A percentile compares a stretch with the other conserved stretches of the same genome.
Evolutionary conservation across 345 rosid genomes (phyloP).

Genomic region (Brassica rapa): DNA sequence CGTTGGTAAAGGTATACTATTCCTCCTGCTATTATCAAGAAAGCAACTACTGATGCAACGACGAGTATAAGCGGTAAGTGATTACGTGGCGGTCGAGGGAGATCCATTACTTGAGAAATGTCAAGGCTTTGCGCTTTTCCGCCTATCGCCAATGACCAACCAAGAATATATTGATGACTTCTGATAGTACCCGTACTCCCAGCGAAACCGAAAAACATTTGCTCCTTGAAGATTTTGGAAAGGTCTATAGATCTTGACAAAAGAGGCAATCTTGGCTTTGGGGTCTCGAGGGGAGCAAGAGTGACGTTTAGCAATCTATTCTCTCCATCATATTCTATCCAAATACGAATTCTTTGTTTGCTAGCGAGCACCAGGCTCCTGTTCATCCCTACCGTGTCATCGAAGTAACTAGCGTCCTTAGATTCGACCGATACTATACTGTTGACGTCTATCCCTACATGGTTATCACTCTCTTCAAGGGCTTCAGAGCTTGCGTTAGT

Average conservation of each 20-base stretch:
- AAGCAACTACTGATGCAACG: background rate
- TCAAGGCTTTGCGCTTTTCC: background rate
- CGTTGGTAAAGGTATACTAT: background rate
- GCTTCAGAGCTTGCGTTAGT: background rate
- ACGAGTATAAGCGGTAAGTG: slow-evolving; percentile 1
- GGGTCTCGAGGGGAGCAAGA: background rate
- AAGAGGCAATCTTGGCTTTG: background rate
- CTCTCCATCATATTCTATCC: slow-evolving; percentile 6
- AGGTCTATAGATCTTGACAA: background rate
- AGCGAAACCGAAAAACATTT: background rate
- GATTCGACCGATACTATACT: background rate
- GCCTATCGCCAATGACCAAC: background rate
- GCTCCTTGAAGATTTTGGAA: background rate
- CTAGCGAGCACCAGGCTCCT: background rate
- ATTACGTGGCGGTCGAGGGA: background rate
- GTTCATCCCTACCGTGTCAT: background rate
- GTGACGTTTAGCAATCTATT: background rate
- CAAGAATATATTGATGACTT: slow-evolving; percentile 1
- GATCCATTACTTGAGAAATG: background rate
- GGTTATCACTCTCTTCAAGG: background rate
- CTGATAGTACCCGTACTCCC: background rate
- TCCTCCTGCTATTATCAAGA: slow-evolving; percentile 3
- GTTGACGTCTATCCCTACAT: slow-evolving; percentile 2
- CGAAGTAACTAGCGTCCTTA: background rate
- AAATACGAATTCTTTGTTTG: background rate